These are phyloP conservation scores for Microsporum ferrugineum DNA, from an alignment of 2,329 filamentous ascomycete species.

Conservation along the genomic window DNA sequence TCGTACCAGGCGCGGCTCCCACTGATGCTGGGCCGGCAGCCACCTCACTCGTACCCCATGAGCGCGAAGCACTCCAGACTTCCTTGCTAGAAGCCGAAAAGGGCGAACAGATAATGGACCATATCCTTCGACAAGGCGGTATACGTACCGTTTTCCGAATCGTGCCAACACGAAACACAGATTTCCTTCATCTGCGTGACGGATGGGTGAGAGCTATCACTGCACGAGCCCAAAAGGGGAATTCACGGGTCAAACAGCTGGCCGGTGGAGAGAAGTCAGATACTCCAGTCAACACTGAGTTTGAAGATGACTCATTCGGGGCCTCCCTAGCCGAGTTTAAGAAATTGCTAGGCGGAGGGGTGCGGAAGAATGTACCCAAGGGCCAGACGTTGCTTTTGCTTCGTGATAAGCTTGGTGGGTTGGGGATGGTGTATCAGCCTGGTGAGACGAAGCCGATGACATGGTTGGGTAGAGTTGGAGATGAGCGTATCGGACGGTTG, in stretches of 20 bases:
- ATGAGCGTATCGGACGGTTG: constrained; percentile 68
- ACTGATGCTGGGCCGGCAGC: constrained; percentile 51
- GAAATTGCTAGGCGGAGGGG: constrained; percentile 63
- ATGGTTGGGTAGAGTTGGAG: constrained; percentile 58
- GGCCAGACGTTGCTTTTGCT: constrained; percentile 63
- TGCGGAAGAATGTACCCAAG: constrained; percentile 59
- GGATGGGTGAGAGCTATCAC: constrained; percentile 81
- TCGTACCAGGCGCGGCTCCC: constrained; percentile 16
- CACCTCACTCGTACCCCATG: constrained; percentile 68
- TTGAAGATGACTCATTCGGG: constrained; percentile 66
- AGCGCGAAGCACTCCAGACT: constrained; percentile 62
- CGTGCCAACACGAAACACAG: constrained; percentile 82
- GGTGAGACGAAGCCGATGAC: constrained; percentile 38
- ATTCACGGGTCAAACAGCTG: constrained; percentile 36
- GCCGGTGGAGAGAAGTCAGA: constrained; percentile 29
- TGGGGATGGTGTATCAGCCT: constrained; percentile 56
- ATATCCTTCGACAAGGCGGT: constrained; percentile 53
- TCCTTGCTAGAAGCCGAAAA: constrained; percentile 57
- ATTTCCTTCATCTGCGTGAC: constrained; percentile 85
- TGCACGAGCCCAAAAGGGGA: constrained; percentile 51
- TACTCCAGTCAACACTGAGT: constrained; percentile 32
- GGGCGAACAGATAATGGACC: constrained; percentile 63
- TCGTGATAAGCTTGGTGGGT: constrained; percentile 52
- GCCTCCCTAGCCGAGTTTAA: constrained; percentile 66
- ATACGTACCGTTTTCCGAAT: constrained; percentile 73